Evolutionary conservation across 2,329 filamentous ascomycete species (phyloP).

Genomic region (Colletotrichum sublineola): DNA sequence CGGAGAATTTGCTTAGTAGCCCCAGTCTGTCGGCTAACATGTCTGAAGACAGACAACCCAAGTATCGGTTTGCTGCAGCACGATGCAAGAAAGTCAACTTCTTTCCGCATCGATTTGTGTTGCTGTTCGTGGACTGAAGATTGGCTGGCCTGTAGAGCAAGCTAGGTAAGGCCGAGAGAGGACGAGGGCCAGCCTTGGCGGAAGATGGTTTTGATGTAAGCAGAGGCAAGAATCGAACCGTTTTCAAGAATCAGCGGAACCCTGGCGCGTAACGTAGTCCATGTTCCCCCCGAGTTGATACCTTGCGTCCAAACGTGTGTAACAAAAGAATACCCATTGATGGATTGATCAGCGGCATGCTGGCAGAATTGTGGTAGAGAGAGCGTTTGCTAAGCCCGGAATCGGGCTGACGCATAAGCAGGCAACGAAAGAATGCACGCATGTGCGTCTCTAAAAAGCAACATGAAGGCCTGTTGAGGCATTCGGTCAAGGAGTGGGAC

Average conservation of each 20-base stretch:
- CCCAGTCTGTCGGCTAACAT: background rate
- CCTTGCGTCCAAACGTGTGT: background rate
- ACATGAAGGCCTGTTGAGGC: constrained; percentile 3
- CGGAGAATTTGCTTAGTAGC: constrained; percentile 12
- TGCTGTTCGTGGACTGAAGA: background rate
- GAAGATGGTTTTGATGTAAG: background rate
- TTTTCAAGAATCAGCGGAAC: background rate
- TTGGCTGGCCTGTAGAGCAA: background rate
- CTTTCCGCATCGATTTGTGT: background rate
- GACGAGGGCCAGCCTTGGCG: background rate
- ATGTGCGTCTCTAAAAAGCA: background rate
- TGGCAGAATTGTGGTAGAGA: background rate
- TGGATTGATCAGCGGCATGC: background rate
- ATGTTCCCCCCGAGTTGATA: too few species aligned
- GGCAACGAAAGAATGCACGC: background rate
- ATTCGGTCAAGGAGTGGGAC: constrained; percentile 11
- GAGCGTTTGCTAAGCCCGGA: background rate
- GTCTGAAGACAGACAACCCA: background rate
- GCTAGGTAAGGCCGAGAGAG: background rate
- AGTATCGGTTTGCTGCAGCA: background rate
- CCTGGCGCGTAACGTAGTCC: background rate
- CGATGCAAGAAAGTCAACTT: background rate
- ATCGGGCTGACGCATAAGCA: background rate
- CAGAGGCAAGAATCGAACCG: background rate
- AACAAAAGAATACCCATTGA: background rate